Conservation (phyloP, 805 yeast genomes). For the Suhomyces kilbournensis region DNA sequence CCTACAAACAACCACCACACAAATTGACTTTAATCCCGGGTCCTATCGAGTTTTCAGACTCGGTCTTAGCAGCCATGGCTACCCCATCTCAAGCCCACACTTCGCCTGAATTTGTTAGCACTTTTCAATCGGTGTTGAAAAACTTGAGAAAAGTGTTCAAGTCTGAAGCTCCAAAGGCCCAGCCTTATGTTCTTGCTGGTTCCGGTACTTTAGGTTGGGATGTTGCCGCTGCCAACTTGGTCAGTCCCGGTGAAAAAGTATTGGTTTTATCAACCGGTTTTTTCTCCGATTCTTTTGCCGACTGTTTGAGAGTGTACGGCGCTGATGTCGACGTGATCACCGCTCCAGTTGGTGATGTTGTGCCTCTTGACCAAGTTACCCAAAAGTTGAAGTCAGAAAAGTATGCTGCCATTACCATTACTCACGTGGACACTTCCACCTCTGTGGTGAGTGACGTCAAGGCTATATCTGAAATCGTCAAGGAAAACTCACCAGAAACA, state of each 20-base stretch:
- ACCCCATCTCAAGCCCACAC: constrained; percentile 89
- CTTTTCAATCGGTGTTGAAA: constrained; percentile 66
- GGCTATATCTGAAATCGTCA: constrained; percentile 58
- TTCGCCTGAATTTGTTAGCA: constrained; percentile 72
- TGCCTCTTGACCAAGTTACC: constrained; percentile 56
- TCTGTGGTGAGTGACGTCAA: constrained; percentile 81
- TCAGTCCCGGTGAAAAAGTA: constrained; percentile 62
- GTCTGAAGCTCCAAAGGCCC: constrained; percentile 63
- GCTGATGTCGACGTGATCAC: constrained; percentile 71
- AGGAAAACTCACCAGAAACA: constrained; percentile 69
- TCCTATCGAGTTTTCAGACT: constrained; percentile 79
- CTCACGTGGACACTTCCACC: constrained; percentile 96
- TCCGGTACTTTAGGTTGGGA: constrained; percentile 98
- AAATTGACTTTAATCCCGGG: constrained; percentile 72
- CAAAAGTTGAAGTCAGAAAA: constrained; percentile 47
- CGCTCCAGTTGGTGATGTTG: constrained; percentile 72
- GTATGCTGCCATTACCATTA: constrained; percentile 74
- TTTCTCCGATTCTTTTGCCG: constrained; percentile 81
- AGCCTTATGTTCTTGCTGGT: constrained; percentile 80
- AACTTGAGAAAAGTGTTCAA: constrained; percentile 73
- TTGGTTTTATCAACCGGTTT: constrained; percentile 87
- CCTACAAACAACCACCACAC: constrained; percentile 42
- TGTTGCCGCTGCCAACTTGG: constrained; percentile 72
- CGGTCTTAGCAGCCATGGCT: constrained; percentile 74
- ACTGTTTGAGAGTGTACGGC: constrained; percentile 68